Evolutionary conservation across 176 grass and related monocot species (phyloP).

Genomic region (Urochloa ruziziensis): DNA sequence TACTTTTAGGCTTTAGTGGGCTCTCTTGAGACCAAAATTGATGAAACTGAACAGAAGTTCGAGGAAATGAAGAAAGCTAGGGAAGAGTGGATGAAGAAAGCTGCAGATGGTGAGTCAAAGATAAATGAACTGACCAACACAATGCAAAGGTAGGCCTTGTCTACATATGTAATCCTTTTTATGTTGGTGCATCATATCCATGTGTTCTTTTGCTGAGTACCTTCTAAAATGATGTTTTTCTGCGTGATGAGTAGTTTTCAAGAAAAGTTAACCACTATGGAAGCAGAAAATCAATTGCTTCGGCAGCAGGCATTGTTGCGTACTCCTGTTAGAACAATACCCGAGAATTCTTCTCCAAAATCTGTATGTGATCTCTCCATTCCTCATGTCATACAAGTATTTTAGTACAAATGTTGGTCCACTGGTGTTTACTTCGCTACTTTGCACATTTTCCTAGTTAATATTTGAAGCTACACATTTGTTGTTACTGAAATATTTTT

Average conservation of each 20-base stretch:
- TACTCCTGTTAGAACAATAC: constrained; percentile 45
- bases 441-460: background rate
- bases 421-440: background rate
- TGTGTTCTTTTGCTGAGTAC: constrained; percentile 12
- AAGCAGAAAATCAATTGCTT: constrained; percentile 91
- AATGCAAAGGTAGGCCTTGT: constrained; percentile 66
- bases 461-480: constrained; percentile 3
- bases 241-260: constrained; percentile 55
- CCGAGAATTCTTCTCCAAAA: constrained; percentile 57
- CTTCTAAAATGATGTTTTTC: background rate
- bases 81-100: constrained; percentile 71
- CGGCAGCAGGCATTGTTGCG: constrained; percentile 62
- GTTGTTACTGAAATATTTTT: constrained; percentile 22
- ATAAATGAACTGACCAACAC: constrained; percentile 76
- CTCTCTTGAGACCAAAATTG: constrained; percentile 84
- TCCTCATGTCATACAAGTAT: background rate
- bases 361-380: constrained; percentile 48
- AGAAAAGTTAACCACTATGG: constrained; percentile 86
- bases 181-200: constrained; percentile 4
- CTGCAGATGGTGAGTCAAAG: constrained; percentile 63
- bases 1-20: constrained; percentile 59
- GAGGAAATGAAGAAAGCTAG: constrained; percentile 78
- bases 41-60: constrained; percentile 85
- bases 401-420: constrained; percentile 6
- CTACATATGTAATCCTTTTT: constrained; percentile 7